Percentiles rank a stretch among this genome's conserved stretches.
Evolutionary conservation across 176 grass and related monocot species (phyloP).

Genomic region (Luzula sylvatica): DNA sequence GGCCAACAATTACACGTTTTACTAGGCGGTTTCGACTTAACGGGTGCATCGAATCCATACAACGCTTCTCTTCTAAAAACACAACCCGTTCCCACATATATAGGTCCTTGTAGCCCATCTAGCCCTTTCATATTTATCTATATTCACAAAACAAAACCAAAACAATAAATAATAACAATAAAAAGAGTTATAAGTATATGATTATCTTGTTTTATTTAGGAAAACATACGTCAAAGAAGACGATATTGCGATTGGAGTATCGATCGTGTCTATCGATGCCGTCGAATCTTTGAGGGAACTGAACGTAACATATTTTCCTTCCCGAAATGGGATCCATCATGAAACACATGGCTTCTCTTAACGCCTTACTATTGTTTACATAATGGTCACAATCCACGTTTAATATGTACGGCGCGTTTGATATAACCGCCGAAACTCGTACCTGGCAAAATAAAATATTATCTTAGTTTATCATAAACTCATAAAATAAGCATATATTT

Average conservation of each 20-base stretch:
- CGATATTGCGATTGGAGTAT: constrained; percentile 46
- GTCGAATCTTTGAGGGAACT: constrained; percentile 53
- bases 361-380: constrained; percentile 39
- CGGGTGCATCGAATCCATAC: constrained; percentile 42
- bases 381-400: constrained; percentile 53
- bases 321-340: constrained; percentile 41
- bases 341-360: constrained; percentile 49
- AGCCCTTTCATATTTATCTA: constrained; percentile 53
- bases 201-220: too few species aligned
- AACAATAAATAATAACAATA: not conserved
- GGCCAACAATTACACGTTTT: constrained; percentile 50
- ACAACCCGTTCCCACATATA: constrained; percentile 41
- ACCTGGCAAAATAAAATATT: constrained; percentile 14
- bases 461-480: not conserved
- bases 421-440: constrained; percentile 36
- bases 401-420: constrained; percentile 45
- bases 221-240: constrained; percentile 41
- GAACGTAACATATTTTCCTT: constrained; percentile 44
- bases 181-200: not conserved
- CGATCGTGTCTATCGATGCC: constrained; percentile 42
- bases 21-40: constrained; percentile 26
- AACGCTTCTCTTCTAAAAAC: constrained; percentile 42
- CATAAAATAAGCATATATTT: too few species aligned
- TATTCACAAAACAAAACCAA: too few species aligned
- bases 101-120: constrained; percentile 44